Evolutionary conservation across 768 basidiomycete species (phyloP).

Genomic region (Suillus luteus): DNA sequence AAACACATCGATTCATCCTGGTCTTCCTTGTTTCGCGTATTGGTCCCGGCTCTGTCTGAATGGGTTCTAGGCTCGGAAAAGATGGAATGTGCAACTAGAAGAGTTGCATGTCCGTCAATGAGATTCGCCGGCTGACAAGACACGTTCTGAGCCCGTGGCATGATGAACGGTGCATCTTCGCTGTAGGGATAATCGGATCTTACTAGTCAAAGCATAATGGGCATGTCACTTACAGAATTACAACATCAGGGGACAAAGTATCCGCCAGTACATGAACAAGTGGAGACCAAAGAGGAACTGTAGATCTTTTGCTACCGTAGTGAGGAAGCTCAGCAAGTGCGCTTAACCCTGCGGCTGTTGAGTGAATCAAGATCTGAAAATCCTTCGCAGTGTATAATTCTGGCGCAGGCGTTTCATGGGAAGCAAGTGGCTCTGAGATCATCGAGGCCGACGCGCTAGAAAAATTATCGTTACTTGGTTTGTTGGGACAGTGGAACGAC

Average conservation of each 20-base stretch:
- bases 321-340: neutral
- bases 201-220: neutral
- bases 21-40: neutral
- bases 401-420: neutral
- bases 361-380: neutral
- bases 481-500: neutral
- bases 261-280: neutral
- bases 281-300: constrained; percentile 2
- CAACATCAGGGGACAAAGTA: neutral
- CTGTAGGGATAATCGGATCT: neutral
- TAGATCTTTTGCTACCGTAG: neutral
- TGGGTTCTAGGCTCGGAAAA: too few relatives aligned
- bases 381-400: neutral
- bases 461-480: neutral
- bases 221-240: neutral
- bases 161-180: constrained; percentile 2
- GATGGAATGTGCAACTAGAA: constrained; percentile 1
- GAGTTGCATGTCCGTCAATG: neutral
- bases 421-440: neutral
- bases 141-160: neutral
- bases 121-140: neutral
- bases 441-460: neutral
- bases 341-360: neutral
- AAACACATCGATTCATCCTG: neutral
- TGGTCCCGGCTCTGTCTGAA: neutral